A percentile compares a stretch with the other conserved stretches of the same genome.
Evolutionary conservation across 1,284 basidiomycete genomes (phyloP).

Genomic region (Ganoderma meredithae): DNA sequence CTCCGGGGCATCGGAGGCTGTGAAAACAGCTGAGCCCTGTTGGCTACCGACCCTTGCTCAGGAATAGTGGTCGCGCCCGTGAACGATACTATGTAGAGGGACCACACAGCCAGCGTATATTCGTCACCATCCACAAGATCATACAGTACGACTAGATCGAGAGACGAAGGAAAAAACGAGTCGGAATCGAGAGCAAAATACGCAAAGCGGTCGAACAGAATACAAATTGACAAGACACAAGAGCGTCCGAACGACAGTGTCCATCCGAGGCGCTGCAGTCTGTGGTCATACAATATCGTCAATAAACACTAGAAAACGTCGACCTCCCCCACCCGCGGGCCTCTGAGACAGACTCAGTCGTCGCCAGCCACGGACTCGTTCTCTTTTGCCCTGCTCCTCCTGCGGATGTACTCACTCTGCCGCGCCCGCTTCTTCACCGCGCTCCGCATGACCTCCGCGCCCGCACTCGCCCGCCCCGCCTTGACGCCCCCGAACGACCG

Average conservation of each 20-base stretch:
- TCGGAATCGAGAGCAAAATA: slow-evolving; percentile 14
- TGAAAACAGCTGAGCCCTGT: neutral
- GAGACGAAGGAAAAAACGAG: neutral
- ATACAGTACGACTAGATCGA: slow-evolving; percentile 14
- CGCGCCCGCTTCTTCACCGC: slow-evolving; percentile 71
- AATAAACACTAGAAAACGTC: neutral
- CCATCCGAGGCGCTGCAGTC: neutral
- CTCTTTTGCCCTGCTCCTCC: slow-evolving; percentile 39
- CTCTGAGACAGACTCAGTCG: neutral
- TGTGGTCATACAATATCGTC: neutral
- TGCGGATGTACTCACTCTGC: slow-evolving; percentile 66
- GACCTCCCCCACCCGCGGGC: neutral
- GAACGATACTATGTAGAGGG: neutral
- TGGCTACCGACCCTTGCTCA: neutral
- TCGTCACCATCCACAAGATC: slow-evolving; percentile 7
- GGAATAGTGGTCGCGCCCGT: neutral
- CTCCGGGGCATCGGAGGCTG: neutral
- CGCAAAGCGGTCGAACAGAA: neutral
- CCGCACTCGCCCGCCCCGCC: slow-evolving; percentile 43
- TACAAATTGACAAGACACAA: slow-evolving; percentile 24
- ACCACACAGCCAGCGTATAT: slow-evolving; percentile 10
- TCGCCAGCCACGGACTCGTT: slow-evolving; percentile 14
- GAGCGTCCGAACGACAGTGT: neutral
- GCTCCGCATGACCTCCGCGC: slow-evolving; percentile 52
- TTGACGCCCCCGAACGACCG: slow-evolving; percentile 54